phyloP scores from a whole-genome alignment of 208 protist genomes.

The Acanthamoeba healyi region DNA sequence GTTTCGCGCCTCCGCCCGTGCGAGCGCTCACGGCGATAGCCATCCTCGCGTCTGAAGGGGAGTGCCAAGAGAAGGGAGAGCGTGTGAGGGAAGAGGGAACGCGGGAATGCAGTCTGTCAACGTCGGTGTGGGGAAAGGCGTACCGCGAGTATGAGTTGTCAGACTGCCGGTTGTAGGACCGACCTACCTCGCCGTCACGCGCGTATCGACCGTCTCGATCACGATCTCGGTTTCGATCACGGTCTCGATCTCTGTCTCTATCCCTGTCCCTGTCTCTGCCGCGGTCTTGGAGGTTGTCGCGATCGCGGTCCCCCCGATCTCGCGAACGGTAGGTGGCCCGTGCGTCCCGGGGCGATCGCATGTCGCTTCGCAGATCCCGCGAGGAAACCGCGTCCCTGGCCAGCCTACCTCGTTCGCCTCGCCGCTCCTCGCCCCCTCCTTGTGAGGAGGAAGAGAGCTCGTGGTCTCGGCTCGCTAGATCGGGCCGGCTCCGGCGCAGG shows the following conservation, averaged over 20 bases:
- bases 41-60: neutral
- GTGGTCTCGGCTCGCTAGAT: neutral
- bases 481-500: neutral
- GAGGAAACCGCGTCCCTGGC: neutral
- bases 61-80: neutral
- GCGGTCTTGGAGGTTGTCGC: neutral
- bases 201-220: neutral
- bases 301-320: neutral
- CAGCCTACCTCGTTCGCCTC: neutral
- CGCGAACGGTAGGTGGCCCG: neutral
- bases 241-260: neutral
- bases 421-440: neutral
- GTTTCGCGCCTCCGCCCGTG: neutral
- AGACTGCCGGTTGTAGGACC: neutral
- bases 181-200: neutral
- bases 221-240: neutral
- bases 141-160: neutral
- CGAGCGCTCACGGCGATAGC: neutral
- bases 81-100: neutral
- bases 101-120: neutral
- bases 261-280: neutral
- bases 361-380: neutral
- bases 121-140: neutral
- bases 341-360: neutral
- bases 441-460: neutral